Evolutionary conservation across 148 eudicot species (phyloP), one percentile per base, ranked within the genome.

Genomic region (Rhododendron henanense): DNA sequence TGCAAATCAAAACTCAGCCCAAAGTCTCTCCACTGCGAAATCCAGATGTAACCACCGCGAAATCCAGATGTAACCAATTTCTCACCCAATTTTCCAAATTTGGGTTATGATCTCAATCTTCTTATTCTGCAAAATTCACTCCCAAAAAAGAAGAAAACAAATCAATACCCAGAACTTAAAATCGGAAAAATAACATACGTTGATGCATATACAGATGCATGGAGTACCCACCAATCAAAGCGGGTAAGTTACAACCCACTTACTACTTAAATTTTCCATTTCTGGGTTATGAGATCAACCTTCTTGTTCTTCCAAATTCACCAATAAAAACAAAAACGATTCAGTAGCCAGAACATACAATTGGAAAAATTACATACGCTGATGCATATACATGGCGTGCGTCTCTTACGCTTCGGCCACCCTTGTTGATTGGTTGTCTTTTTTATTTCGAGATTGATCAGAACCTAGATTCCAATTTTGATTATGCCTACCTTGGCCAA

Each of bases 81-180:
- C 8, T 25, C 31, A 19, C 37, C 14, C 50, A 5, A 14, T 31
- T 53, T 18, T 48, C 44, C 81, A 31, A 14, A 44, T 61, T 47
- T 79, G 14, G 47, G 41, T 28, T 31, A 13, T 14, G 65, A 33
- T 53, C 74, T 28, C 73, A 55, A 73, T 74, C 83, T 51, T 81
- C 79, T 18, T 71, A 23, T 39, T 41, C 87, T 86, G 84, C 77
- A 81, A 69, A 86, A 71, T 41, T 81, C 73, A 81, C 33, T 74
- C 41, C 15, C 28, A 35, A 47, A 25, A 1, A 1, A 23, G 41
- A n/a, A n/a, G 14, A 55, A 79, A 31, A 16, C 57, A 53, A 44
- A 11, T 69, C 75, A 69, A 69, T 28, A 25, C 16, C 75, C 1
- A 25, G 16, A 69, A 69, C 35, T 69, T 25, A 69, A 25, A 14